Evolutionary conservation across 306 rosid species (phyloP), one percentile per base, ranked within the genome.

Genomic region (Quillaja saponaria): DNA sequence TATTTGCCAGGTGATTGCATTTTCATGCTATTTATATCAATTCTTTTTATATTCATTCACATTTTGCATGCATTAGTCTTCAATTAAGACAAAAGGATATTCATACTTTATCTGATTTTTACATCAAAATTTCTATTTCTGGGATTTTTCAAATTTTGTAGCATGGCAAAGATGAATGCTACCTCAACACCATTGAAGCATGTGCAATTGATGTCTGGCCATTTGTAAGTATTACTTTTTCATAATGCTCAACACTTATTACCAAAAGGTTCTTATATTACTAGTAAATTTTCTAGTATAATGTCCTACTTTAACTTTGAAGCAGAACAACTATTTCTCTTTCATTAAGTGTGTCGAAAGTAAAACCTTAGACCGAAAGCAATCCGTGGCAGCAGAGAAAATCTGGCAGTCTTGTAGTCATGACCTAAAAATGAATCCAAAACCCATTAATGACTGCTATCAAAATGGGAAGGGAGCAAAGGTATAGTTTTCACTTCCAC

Each of bases 121-220:
- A 31, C 31, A 5, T 14, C 34, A 17, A n/a, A n/a, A 5, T 31
- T n/a, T 6, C 6, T 13, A 9, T 19, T 55, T 7, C 34, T 34
- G 20, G 20, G 6, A 37, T 17, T 55, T 13, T 31, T 34, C 10
- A 55, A 14, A 3, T 34, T 55, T 55, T 55, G 61, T 40, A 55
- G 61, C 61, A 55, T 34, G 61, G 61, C n/a, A 13, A 16, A 34
- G 61, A 55, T 55, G 61, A 55, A 55, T 55, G 21, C 44, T 33
- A 33, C 61, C 21, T 55, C 40, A 55, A 55, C 13, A 8, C 6
- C 10, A 55, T 34, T 12, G 44, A 55, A 34, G 61, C 61, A 15
- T 34, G 28, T 31, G 42, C 42, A 12, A 31, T 34, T 15, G 8
- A 34, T 18, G 34, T 55, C n/a, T n/a, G n/a, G n/a, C n/a, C 61